Percentiles rank a stretch among this genome's conserved stretches.
These are phyloP conservation scores for Penstemon newberryi DNA, from an alignment of 257 asterid genomes.

Conservation along the genomic window DNA sequence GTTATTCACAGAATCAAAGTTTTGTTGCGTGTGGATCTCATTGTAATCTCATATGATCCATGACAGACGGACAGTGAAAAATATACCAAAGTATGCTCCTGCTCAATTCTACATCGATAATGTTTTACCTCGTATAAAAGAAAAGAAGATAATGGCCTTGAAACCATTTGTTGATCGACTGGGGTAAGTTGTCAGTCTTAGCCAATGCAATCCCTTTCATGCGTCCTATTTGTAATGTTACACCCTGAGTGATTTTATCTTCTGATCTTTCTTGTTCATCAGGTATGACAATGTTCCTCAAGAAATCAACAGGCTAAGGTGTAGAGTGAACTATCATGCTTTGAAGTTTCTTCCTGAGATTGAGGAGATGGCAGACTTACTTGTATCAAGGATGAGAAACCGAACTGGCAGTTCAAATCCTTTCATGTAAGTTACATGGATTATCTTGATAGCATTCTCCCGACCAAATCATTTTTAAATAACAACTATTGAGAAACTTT, in stretches of 20 bases:
- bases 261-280: slow-evolving; percentile 27
- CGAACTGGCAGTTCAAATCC: slow-evolving; percentile 85
- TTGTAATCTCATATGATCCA: slow-evolving; percentile 31
- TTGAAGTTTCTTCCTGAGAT: slow-evolving; percentile 93
- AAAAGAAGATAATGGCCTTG: slow-evolving; percentile 95
- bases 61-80: slow-evolving; percentile 91
- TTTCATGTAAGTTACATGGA: slow-evolving; percentile 68
- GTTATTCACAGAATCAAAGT: slow-evolving; percentile 12
- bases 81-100: slow-evolving; percentile 98
- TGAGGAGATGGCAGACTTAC: slow-evolving; percentile 92
- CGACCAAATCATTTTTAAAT: slow-evolving; percentile 21
- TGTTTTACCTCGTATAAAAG: slow-evolving; percentile 90
- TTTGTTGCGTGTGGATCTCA: slow-evolving; percentile 30
- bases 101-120: slow-evolving; percentile 97
- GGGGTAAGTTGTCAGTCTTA: slow-evolving; percentile 66
- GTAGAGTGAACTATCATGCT: slow-evolving; percentile 98
- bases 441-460: slow-evolving; percentile 15
- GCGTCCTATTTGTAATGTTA: slow-evolving; percentile 3
- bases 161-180: slow-evolving; percentile 98
- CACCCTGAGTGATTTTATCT: slow-evolving; percentile 6
- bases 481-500: slow-evolving; percentile 5
- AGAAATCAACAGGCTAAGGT: slow-evolving; percentile 94
- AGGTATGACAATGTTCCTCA: slow-evolving; percentile 97
- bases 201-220: slow-evolving; percentile 5
- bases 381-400: slow-evolving; percentile 96